Conservation (phyloP, 2,329 filamentous ascomycete species). For the Teratosphaeria destructans region DNA sequence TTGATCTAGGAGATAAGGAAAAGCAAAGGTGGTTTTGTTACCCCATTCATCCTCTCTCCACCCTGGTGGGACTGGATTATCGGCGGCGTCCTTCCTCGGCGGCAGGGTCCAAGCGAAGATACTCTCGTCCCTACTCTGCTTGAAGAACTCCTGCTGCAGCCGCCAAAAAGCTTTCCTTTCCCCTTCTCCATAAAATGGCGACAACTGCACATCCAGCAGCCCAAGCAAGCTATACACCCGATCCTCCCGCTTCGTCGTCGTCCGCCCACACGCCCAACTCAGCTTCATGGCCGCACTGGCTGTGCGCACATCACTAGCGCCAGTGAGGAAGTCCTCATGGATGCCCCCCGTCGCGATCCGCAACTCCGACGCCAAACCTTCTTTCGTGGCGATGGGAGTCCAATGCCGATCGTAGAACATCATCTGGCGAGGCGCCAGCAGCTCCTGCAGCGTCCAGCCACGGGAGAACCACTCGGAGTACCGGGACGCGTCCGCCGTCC, state of each 20-base stretch:
- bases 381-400: not conserved
- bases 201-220: slow-evolving; percentile 35
- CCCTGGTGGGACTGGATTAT: not conserved
- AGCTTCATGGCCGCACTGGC: slow-evolving; percentile 2
- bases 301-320: not conserved
- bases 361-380: not conserved
- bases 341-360: not conserved
- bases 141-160: not conserved
- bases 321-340: not conserved
- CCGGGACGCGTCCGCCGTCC: not conserved
- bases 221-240: slow-evolving; percentile 37
- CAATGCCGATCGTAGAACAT: not conserved
- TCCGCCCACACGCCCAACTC: slow-evolving; percentile 8
- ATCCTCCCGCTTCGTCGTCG: slow-evolving; percentile 26
- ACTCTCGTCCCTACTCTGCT: not conserved
- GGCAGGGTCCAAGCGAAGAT: not conserved
- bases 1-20: not conserved
- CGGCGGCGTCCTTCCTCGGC: not conserved
- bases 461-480: not conserved
- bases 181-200: slow-evolving; percentile 32
- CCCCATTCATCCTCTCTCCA: not conserved
- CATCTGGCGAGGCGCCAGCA: not conserved
- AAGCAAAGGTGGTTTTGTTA: not conserved
- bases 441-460: not conserved
- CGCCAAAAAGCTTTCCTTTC: slow-evolving; percentile 4